These are phyloP conservation scores for Mycena crocata DNA, from an alignment of 768 basidiomycete genomes.

Conservation along the genomic window DNA sequence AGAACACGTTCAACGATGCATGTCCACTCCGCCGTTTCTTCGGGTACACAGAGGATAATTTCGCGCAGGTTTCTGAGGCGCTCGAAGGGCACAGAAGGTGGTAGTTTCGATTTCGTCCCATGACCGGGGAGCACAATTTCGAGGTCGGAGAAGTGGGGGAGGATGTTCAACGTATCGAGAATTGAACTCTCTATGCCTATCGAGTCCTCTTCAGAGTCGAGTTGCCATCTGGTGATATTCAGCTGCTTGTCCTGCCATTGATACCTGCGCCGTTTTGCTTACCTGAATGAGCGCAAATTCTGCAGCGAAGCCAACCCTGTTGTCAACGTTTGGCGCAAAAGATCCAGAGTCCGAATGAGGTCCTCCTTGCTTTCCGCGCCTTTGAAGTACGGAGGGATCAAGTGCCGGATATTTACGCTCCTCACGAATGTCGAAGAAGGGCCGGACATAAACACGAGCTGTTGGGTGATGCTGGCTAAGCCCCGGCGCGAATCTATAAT, in stretches of 20 bases:
- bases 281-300: background rate
- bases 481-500: too few species aligned
- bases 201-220: background rate
- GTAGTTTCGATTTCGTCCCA: background rate
- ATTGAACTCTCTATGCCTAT: background rate
- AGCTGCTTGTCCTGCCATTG: too few species aligned
- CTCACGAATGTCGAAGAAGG: too few species aligned
- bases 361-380: too few species aligned
- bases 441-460: too few species aligned
- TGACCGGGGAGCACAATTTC: background rate
- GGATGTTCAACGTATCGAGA: background rate
- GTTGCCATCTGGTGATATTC: background rate
- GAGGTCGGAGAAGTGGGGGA: background rate
- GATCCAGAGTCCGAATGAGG: too few species aligned
- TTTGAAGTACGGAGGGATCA: too few species aligned
- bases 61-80: background rate
- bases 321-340: background rate
- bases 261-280: too few species aligned
- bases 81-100: background rate
- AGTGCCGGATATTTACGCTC: too few species aligned
- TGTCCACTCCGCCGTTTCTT: background rate
- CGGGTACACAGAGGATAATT: background rate
- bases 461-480: too few species aligned
- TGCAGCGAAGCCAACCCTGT: background rate
- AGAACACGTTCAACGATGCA: background rate